A percentile compares a stretch with the other conserved stretches of the same genome.
Conservation (phyloP, 2,329 filamentous ascomycete genomes). For the Ophiostoma angusticollis region DNA sequence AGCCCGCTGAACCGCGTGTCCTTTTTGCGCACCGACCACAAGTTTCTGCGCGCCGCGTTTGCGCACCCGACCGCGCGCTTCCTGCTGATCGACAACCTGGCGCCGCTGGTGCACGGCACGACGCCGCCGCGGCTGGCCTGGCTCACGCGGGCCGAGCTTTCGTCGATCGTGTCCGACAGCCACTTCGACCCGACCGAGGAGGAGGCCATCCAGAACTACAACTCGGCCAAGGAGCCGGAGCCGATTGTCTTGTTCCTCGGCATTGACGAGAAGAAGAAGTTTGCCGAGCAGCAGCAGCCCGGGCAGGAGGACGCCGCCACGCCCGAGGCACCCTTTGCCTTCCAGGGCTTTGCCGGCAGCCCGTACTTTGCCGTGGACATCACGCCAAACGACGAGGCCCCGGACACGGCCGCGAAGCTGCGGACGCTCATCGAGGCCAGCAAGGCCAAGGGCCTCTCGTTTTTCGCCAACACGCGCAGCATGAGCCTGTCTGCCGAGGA, state of each 20-base stretch:
- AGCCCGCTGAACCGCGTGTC: slow-evolving; percentile 67
- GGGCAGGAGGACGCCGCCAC: slow-evolving; percentile 18
- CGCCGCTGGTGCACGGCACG: slow-evolving; percentile 50
- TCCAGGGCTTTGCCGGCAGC: slow-evolving; percentile 60
- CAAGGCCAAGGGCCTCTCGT: slow-evolving; percentile 47
- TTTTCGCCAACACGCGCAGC: slow-evolving; percentile 45
- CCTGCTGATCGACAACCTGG: slow-evolving; percentile 65
- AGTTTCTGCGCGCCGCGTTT: slow-evolving; percentile 58
- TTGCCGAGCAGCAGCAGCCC: slow-evolving; percentile 14
- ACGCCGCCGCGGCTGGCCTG: slow-evolving; percentile 43
- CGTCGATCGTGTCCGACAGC: slow-evolving; percentile 52
- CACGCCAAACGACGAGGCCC: slow-evolving; percentile 58
- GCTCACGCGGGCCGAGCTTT: slow-evolving; percentile 55
- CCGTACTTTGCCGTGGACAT: slow-evolving; percentile 88
- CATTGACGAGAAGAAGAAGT: slow-evolving; percentile 48
- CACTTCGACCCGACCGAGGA: slow-evolving; percentile 61
- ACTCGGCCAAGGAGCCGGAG: slow-evolving; percentile 48
- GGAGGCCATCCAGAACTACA: slow-evolving; percentile 57
- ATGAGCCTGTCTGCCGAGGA: slow-evolving; percentile 33
- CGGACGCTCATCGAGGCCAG: slow-evolving; percentile 38
- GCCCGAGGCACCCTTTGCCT: slow-evolving; percentile 34
- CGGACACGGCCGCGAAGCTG: slow-evolving; percentile 46
- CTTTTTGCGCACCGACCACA: slow-evolving; percentile 58
- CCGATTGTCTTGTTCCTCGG: slow-evolving; percentile 78
- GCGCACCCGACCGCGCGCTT: slow-evolving; percentile 55